Evolutionary conservation across 192 early-diverging fungal species (phyloP), one percentile per base, ranked within the genome.

Genomic region (Funneliformis geosporum): DNA sequence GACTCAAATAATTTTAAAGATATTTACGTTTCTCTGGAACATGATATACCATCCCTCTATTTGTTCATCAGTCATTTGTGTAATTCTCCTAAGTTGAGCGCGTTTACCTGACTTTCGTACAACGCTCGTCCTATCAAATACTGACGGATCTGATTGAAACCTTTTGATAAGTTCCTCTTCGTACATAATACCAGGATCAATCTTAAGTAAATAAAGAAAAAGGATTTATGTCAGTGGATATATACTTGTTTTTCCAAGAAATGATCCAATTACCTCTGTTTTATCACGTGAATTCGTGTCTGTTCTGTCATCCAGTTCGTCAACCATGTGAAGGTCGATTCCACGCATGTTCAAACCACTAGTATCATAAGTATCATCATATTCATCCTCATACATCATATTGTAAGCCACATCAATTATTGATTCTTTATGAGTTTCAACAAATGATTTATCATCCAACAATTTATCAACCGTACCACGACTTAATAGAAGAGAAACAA

Each of bases 11-110:
- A 23, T 8, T n/a, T 18, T 70, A 25, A 55, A 75, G 79, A 81
- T 25, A 87, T 91, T 88, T 86, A 94, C 93, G 79, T 96, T 95
- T 64, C 95, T 85, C 62, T 86, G 84, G 80, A 95, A 91, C 96
- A 98, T 97, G 21, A 88, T 89, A 50, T 85, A 90, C 97, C 97
- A 98, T 43, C 97, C 97, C 80, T 96, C 95, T 7, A 98, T 84
- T 84, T 97, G 96, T 82, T 98, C 95, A 77, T 97, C 93, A 8
- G 90, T 92, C 88, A 95, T 89, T 27, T 90, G 87, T 4, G 95
- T 95, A 75, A 87, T 80, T 42, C 88, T 83, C 23, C 89, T 86
- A 25, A 98, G 83, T 16, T 84, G 77, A 42, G 80, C 85, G 50
- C 96, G 83, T 61, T 87, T 84, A 12, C 87, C 80, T 6, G 89